phyloP scores from a whole-genome alignment of 2,329 filamentous ascomycete species.

The Shiraia bambusicola region DNA sequence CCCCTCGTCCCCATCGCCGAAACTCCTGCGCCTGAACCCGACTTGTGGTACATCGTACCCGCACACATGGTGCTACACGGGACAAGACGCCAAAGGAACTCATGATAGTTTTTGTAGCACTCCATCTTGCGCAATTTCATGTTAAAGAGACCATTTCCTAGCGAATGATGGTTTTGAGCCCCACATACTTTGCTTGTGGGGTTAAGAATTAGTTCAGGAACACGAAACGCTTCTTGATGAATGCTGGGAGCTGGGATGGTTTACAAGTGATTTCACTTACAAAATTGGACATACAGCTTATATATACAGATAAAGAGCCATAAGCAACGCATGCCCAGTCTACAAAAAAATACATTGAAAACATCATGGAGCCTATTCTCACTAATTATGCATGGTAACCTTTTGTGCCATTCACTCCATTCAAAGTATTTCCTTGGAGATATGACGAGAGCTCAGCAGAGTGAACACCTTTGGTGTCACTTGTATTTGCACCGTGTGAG shows the following conservation, averaged over 20 bases:
- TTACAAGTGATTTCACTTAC: conserved; percentile 2
- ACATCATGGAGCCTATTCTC: not conserved
- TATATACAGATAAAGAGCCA: conserved; percentile 3
- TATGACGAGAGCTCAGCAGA: conserved; percentile 30
- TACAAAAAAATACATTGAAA: not conserved
- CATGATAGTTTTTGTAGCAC: conserved; percentile 14
- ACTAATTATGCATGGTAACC: conserved; percentile 4
- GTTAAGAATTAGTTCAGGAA: conserved; percentile 11
- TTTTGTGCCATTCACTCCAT: conserved; percentile 13
- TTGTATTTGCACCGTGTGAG: conserved; percentile 34
- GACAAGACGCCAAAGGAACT: conserved; percentile 9
- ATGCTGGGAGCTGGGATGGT: not conserved
- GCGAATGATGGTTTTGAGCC: conserved; percentile 11
- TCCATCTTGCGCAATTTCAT: conserved; percentile 6
- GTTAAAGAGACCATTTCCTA: conserved; percentile 17
- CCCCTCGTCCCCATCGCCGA: conserved; percentile 29
- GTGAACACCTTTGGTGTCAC: conserved; percentile 32
- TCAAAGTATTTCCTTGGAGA: conserved; percentile 13
- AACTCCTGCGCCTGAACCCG: conserved; percentile 4
- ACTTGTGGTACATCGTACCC: conserved; percentile 1
- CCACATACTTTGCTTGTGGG: conserved; percentile 34
- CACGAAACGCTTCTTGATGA: conserved; percentile 5
- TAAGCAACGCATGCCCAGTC: not conserved
- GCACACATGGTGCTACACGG: conserved; percentile 4
- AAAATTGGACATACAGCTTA: conserved; percentile 13